These are phyloP conservation scores for Globisporangium alternatum DNA, from an alignment of 352 stramenopile species.

Conservation along the genomic window DNA sequence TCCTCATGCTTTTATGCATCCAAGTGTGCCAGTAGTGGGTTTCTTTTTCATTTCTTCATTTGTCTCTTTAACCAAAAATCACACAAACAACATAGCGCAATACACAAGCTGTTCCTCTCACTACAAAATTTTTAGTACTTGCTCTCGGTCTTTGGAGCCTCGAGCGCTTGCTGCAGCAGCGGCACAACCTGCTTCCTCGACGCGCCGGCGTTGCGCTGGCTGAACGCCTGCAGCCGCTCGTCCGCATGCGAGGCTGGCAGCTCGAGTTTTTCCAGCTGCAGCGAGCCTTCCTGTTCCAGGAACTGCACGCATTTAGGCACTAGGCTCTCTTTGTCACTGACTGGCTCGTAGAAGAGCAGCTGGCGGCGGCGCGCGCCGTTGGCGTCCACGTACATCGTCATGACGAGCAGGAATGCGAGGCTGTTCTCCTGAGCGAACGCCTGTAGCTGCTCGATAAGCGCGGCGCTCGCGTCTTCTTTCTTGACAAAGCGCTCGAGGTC, in stretches of 20 bases:
- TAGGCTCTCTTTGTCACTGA: slow-evolving; percentile 10
- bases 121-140: not conserved
- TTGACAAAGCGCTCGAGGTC: slow-evolving; percentile 43
- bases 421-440: slow-evolving; percentile 44
- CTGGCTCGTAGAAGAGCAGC: slow-evolving; percentile 52
- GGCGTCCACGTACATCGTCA: slow-evolving; percentile 54
- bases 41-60: slow-evolving; percentile 12
- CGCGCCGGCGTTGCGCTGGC: slow-evolving; percentile 54
- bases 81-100: slow-evolving; percentile 7
- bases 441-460: slow-evolving; percentile 28
- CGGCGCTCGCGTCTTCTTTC: slow-evolving; percentile 33
- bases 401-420: slow-evolving; percentile 63
- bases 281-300: slow-evolving; percentile 31
- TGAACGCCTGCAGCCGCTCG: slow-evolving; percentile 36
- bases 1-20: slow-evolving; percentile 9
- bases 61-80: slow-evolving; percentile 7
- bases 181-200: slow-evolving; percentile 81
- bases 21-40: not conserved
- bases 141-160: slow-evolving; percentile 2
- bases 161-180: slow-evolving; percentile 50
- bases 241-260: slow-evolving; percentile 32
- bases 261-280: slow-evolving; percentile 40
- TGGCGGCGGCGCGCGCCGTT: slow-evolving; percentile 47
- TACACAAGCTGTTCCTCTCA: not conserved
- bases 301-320: slow-evolving; percentile 33